Evolutionary conservation across 345 rosid genomes (phyloP), one percentile per base, ranked within the genome.

Genomic region (Murraya paniculata): DNA sequence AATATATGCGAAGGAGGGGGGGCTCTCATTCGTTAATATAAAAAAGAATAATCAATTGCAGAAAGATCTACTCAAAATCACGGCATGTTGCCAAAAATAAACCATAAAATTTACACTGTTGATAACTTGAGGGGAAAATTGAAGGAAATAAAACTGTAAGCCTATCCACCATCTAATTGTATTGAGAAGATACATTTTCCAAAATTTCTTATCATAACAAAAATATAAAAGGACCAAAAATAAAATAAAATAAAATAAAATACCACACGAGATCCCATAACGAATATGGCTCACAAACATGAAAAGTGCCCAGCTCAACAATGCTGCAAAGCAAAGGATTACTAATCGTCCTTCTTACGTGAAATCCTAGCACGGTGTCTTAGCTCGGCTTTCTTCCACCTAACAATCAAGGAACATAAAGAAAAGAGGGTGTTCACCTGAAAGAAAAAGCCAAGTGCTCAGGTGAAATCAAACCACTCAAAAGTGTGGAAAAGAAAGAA

Each of bases 371-470:
- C 94, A 0, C 92, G 94, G 82, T 96, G 98, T 85, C 89, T 91
- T 48, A 96, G 98, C 85, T 94, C 99, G 6, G 99, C 98, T 84
- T 77, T 92, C 85, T 96, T 96, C 98, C 99, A 96, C 69, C 85
- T 87, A 28, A 96, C 97, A 6, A 96, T 94, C 74, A 92, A 76
- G 84, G 86, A 82, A 84, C 99, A 92, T 68, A 96, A 84, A 27
- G 94, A 87, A 56, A 91, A 90, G 25, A 97, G 95, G 5, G 95
- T 90, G 84, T 94, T 96, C 77, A 94, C 83, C 99, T 97, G 91
- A 82, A 80, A 74, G 75, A 72, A 59, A 39, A 45, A 76, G 39
- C 5, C 30, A 45, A 76, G 65, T 21, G 35, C 58, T 64, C 19
- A 64, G 56, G 7, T 68, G 55, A 76, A 65, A 25, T 24, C 18